Conservation (phyloP, 2,329 filamentous ascomycete genomes). For the Calonectria multiphialidica region DNA sequence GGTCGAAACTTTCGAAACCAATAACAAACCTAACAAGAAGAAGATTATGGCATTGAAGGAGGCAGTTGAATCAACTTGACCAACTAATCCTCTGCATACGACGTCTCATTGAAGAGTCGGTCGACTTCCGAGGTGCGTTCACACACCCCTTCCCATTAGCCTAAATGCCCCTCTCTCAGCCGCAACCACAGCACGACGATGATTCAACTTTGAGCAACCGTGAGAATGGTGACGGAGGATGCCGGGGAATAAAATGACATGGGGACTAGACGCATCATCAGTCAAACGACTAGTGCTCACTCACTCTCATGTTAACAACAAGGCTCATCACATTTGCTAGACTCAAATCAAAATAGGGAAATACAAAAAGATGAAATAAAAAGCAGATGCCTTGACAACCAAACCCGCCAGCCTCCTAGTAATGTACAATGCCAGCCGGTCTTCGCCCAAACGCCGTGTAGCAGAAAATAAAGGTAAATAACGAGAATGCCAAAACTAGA, state of each 20-base stretch:
- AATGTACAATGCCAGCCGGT: constrained; percentile 28
- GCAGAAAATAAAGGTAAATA: constrained; percentile 3
- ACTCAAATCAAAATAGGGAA: not conserved
- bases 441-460: constrained; percentile 24
- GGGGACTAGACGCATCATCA: not conserved
- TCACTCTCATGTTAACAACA: not conserved
- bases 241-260: not conserved
- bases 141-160: not conserved
- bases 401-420: constrained; percentile 15
- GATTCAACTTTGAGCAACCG: not conserved
- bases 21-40: not conserved
- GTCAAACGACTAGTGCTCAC: not conserved
- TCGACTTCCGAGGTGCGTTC: not conserved
- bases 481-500: not conserved
- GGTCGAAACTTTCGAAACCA: not conserved
- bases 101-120: not conserved
- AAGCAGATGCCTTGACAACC: constrained; percentile 1
- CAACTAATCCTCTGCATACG: not conserved
- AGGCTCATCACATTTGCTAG: constrained; percentile 25
- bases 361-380: constrained; percentile 16
- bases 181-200: not conserved
- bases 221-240: not conserved
- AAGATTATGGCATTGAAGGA: not conserved
- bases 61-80: not conserved
- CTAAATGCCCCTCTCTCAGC: not conserved